Percentiles rank a stretch among this genome's conserved stretches.
Evolutionary conservation across 1,284 basidiomycete genomes (phyloP).

Genomic region (Austroboletus novae-zelandiae): DNA sequence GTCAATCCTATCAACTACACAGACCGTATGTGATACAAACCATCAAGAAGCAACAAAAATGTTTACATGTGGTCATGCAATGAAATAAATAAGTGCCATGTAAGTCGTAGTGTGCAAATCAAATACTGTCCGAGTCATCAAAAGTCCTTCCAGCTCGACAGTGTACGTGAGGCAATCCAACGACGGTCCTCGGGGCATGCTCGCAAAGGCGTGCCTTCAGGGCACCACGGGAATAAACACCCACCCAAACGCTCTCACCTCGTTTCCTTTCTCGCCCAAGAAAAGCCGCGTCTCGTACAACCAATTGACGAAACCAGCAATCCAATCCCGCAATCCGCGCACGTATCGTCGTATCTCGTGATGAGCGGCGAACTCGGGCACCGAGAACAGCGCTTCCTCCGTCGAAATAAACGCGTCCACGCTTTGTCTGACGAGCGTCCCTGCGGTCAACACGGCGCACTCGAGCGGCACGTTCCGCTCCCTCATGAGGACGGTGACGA

Average conservation of each 20-base stretch:
- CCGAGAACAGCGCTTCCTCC: constrained; percentile 19
- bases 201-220: constrained; percentile 1
- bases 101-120: background rate
- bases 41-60: background rate
- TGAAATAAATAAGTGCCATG: background rate
- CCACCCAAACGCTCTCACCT: constrained; percentile 63
- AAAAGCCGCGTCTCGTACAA: constrained; percentile 57
- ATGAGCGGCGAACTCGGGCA: constrained; percentile 11
- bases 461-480: constrained; percentile 27
- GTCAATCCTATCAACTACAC: too few species aligned
- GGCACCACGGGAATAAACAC: constrained; percentile 42
- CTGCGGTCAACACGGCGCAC: constrained; percentile 21
- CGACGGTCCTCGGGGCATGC: too few species aligned
- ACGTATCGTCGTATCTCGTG: constrained; percentile 41
- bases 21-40: background rate
- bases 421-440: constrained; percentile 26
- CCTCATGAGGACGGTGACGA: constrained; percentile 26
- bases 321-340: constrained; percentile 48
- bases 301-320: constrained; percentile 56
- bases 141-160: constrained; percentile 4
- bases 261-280: constrained; percentile 53
- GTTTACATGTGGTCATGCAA: background rate
- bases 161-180: background rate
- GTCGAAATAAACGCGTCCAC: constrained; percentile 28
- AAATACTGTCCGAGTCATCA: background rate